These are phyloP conservation scores for Globisporangium barbulae DNA, from an alignment of 352 stramenopile species.

Conservation along the genomic window DNA sequence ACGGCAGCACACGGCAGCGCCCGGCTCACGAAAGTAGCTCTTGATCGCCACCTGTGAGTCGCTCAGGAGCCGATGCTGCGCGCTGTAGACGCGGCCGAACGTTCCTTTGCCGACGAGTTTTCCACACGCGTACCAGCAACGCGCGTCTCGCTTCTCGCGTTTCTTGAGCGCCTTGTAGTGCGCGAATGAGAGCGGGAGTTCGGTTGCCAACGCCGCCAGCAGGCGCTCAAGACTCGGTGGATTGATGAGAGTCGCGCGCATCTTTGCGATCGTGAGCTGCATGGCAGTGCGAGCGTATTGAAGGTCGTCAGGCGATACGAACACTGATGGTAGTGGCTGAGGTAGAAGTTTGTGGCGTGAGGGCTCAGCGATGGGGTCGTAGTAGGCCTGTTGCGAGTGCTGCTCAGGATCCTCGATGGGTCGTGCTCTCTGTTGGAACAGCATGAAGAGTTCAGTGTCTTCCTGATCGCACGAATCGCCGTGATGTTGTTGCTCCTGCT, in stretches of 20 bases:
- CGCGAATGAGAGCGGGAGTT: conserved; percentile 10
- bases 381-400: neutral
- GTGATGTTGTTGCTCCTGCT: neutral
- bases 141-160: conserved; percentile 14
- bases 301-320: neutral
- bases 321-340: neutral
- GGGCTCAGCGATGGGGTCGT: neutral
- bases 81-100: conserved; percentile 48
- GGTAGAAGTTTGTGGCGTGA: neutral
- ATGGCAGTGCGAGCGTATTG: conserved; percentile 5
- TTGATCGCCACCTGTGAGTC: conserved; percentile 53
- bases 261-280: neutral
- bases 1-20: conserved; percentile 30
- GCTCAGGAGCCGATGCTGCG: conserved; percentile 42
- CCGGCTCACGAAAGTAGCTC: conserved; percentile 46
- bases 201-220: neutral
- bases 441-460: neutral
- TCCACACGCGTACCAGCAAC: conserved; percentile 39
- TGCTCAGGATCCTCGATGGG: neutral
- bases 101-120: conserved; percentile 50
- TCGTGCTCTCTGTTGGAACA: neutral
- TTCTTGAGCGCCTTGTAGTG: conserved; percentile 8
- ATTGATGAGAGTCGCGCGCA: neutral
- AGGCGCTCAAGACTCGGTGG: neutral
- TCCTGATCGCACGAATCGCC: neutral